Evolutionary conservation across 2,329 filamentous ascomycete species (phyloP).

Genomic region (Neonectria ditissima): DNA sequence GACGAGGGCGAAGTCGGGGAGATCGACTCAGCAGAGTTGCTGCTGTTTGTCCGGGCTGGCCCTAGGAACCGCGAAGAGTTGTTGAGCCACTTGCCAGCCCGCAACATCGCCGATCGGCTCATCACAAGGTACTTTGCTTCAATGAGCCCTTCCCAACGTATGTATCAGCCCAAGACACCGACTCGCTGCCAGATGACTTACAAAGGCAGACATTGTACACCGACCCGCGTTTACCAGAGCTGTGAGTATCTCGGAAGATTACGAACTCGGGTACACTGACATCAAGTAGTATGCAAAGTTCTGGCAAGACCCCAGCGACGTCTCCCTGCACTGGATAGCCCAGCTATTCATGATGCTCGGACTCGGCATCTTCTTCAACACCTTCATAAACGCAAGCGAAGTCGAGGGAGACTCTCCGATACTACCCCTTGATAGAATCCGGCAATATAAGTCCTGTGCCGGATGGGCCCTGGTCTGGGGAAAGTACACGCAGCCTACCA

Average conservation of each 20-base stretch:
- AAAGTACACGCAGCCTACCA: constrained; percentile 63
- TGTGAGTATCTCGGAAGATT: constrained; percentile 44
- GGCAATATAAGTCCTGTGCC: constrained; percentile 61
- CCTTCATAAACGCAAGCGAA: constrained; percentile 58
- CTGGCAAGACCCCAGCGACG: constrained; percentile 56
- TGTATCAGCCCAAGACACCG: constrained; percentile 29
- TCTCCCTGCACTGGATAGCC: constrained; percentile 61
- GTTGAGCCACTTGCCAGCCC: constrained; percentile 60
- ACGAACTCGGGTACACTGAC: constrained; percentile 6
- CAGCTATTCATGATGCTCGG: constrained; percentile 62
- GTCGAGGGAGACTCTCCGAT: constrained; percentile 54
- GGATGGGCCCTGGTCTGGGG: constrained; percentile 64
- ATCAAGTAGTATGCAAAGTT: constrained; percentile 61
- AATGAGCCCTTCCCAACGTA: constrained; percentile 64
- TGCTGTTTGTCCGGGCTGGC: constrained; percentile 55
- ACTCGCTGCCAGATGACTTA: constrained; percentile 9
- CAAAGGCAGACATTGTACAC: constrained; percentile 62
- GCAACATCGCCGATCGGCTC: constrained; percentile 60
- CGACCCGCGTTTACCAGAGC: constrained; percentile 62
- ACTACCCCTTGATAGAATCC: constrained; percentile 59
- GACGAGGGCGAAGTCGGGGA: constrained; percentile 53
- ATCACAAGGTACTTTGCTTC: constrained; percentile 66
- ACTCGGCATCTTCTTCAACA: constrained; percentile 59
- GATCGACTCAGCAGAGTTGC: constrained; percentile 54
- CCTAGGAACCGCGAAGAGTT: constrained; percentile 60